phyloP scores from a whole-genome alignment of 2,329 filamentous ascomycete species.

The Cordyceps cicadae region DNA sequence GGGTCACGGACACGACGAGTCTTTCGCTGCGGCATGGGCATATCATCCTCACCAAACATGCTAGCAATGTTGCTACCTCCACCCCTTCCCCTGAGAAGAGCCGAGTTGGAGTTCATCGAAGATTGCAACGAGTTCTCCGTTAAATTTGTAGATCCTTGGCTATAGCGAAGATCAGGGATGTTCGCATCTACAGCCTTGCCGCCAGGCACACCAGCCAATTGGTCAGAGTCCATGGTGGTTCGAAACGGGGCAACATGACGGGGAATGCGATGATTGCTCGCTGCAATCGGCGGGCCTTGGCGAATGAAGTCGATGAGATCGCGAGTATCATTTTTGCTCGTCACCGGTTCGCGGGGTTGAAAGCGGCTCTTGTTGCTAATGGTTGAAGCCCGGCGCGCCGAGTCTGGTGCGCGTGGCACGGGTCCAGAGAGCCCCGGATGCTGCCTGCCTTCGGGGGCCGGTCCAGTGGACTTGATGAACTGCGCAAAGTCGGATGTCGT shows the following conservation, averaged over 20 bases:
- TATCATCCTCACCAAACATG: constrained; percentile 41
- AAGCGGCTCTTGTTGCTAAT: constrained; percentile 44
- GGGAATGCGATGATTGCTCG: constrained; percentile 59
- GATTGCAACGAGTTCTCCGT: constrained; percentile 56
- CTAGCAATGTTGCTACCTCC: constrained; percentile 24
- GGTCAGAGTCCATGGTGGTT: constrained; percentile 78
- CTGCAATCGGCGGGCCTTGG: constrained; percentile 62
- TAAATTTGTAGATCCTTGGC: constrained; percentile 47
- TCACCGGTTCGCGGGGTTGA: constrained; percentile 63
- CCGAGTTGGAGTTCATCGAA: constrained; percentile 67
- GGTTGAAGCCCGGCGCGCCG: constrained; percentile 27
- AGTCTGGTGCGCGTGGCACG: constrained; percentile 20
- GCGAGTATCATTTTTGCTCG: constrained; percentile 59
- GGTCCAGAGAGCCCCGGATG: constrained; percentile 20
- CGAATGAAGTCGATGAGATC: constrained; percentile 95
- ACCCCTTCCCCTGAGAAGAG: constrained; percentile 45
- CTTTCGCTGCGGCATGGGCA: constrained; percentile 61
- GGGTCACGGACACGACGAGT: constrained; percentile 76
- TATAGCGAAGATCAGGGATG: constrained; percentile 48
- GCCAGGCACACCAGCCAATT: constrained; percentile 49
- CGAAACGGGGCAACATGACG: constrained; percentile 79
- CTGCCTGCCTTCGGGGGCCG: constrained; percentile 31
- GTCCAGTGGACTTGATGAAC: constrained; percentile 77
- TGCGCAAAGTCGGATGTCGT: constrained; percentile 78
- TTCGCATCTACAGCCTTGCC: constrained; percentile 50